Base-by-base conservation (phyloP, 2,329 filamentous ascomycete species). In the Fusarium sacchari region DNA sequence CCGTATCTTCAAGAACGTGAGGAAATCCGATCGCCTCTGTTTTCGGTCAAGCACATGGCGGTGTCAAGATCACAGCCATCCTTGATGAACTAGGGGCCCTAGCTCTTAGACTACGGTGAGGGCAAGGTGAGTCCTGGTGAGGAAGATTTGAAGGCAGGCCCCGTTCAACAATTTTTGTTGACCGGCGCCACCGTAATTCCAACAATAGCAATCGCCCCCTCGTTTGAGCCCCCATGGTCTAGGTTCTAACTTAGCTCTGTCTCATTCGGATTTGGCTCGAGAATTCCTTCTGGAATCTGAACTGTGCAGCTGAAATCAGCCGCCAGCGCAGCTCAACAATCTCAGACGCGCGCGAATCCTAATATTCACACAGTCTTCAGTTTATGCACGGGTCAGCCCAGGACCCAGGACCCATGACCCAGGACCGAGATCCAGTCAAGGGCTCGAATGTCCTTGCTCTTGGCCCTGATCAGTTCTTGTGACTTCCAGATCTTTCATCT, bases 81-180 rank as follows among this genome's bases (percentile, higher is more conserved):
- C 61, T 43, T 49, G 40, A 39, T 42, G 40, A 67, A 67, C 64
- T 71, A 59, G 28, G 40, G 59, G 52, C 26, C 69, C 71, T 68
- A 37, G 44, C 49, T 44, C 36, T 47, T 60, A n/a, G n/a, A n/a
- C n/a, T n/a, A 62, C 71, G 71, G 71, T 74, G 71, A 74, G 67
- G 37, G 53, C 67, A 69, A 74, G 71, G 71, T 74, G n/a, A n/a
- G n/a, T n/a, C n/a, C n/a, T n/a, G n/a, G n/a, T n/a, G 71, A 74
- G 70, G 47, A 63, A 72, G 68, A 43, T 58, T 55, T 57, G 58
- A 50, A 67, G 47, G 36, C 30, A 57, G 46, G 46, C 53, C 61
- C 53, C 55, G 71, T 76, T 77, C 75, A 77, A 77, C 75, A 74
- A 42, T 65, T 73, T 72, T 60, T 53, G 60, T 57, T 59, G 49